phyloP scores from a whole-genome alignment of 805 yeast genomes.

The Wickerhamomyces ciferrii region DNA sequence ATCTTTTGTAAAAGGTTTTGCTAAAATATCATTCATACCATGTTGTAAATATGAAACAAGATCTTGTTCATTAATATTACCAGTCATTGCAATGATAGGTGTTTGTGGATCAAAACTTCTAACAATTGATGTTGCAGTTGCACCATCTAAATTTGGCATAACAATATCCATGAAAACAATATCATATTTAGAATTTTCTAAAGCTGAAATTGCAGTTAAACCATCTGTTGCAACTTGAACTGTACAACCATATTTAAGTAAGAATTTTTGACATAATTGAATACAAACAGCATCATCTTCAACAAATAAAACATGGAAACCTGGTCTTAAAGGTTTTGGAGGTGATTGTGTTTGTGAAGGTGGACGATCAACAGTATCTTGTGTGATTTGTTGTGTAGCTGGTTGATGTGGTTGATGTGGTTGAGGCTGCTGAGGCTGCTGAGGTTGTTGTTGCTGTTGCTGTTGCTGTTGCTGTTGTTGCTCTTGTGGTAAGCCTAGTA shows the following conservation, averaged over 20 bases:
- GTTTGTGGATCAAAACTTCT: constrained; percentile 79
- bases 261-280: constrained; percentile 74
- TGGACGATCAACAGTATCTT: constrained; percentile 5
- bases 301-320: constrained; percentile 68
- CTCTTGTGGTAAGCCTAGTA: constrained; percentile 3
- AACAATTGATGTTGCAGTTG: constrained; percentile 85
- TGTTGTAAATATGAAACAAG: constrained; percentile 74
- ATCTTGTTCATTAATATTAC: constrained; percentile 80
- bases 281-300: constrained; percentile 83
- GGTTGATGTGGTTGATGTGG: constrained; percentile 11
- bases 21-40: constrained; percentile 90
- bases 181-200: constrained; percentile 68
- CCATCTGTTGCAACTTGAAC: constrained; percentile 95
- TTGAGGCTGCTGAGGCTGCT: constrained; percentile 5
- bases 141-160: constrained; percentile 86
- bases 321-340: constrained; percentile 24
- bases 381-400: constrained; percentile 8
- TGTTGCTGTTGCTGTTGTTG: constrained; percentile 11
- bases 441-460: constrained; percentile 7
- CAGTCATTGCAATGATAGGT: constrained; percentile 93
- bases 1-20: constrained; percentile 89
- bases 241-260: constrained; percentile 84
- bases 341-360: constrained; percentile 7
- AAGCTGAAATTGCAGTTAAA: constrained; percentile 72
- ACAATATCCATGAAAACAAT: constrained; percentile 83